Evolutionary conservation across 2,329 filamentous ascomycete species (phyloP).

Genomic region (Neodidymelliopsis sp.): DNA sequence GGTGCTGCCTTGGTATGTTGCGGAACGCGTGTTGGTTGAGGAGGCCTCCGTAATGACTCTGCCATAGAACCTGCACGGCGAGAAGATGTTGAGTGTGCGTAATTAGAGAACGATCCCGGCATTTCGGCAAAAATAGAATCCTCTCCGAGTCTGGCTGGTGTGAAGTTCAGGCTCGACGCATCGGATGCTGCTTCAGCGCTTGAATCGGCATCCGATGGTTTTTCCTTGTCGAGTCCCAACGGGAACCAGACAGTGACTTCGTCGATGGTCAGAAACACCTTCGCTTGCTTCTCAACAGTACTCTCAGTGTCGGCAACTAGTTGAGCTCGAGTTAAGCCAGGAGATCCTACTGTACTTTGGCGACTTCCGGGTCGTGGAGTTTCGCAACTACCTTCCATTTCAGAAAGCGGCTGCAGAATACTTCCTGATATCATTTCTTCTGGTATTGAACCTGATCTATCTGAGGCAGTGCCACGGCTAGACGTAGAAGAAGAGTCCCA

Average conservation of each 20-base stretch:
- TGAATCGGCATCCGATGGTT: slow-evolving; percentile 5
- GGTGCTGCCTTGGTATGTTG: slow-evolving; percentile 17
- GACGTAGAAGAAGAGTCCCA: slow-evolving; percentile 51
- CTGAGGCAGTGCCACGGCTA: slow-evolving; percentile 38
- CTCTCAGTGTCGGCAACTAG: slow-evolving; percentile 2
- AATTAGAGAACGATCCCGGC: slow-evolving; percentile 58
- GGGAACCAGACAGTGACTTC: slow-evolving; percentile 50
- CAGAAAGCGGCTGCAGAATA: slow-evolving; percentile 37
- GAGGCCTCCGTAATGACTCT: slow-evolving; percentile 29
- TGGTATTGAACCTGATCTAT: slow-evolving; percentile 37
- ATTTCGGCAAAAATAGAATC: slow-evolving; percentile 52
- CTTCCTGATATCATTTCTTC: slow-evolving; percentile 42
- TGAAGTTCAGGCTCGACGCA: slow-evolving; percentile 31
- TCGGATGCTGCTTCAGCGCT: slow-evolving; percentile 20
- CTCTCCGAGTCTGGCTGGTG: slow-evolving; percentile 40
- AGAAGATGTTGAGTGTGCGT: slow-evolving; percentile 52
- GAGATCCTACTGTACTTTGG: slow-evolving; percentile 31
- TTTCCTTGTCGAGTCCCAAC: slow-evolving; percentile 32
- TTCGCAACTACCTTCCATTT: slow-evolving; percentile 48
- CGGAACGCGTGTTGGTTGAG: slow-evolving; percentile 13
- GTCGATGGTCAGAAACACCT: slow-evolving; percentile 48
- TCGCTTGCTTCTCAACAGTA: slow-evolving; percentile 31
- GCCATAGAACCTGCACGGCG: slow-evolving; percentile 36
- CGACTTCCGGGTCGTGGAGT: slow-evolving; percentile 49
- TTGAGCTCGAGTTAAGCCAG: slow-evolving; percentile 6